Evolutionary conservation across 1,139 yeast genomes (phyloP).

Genomic region (Candida glucosophila): DNA sequence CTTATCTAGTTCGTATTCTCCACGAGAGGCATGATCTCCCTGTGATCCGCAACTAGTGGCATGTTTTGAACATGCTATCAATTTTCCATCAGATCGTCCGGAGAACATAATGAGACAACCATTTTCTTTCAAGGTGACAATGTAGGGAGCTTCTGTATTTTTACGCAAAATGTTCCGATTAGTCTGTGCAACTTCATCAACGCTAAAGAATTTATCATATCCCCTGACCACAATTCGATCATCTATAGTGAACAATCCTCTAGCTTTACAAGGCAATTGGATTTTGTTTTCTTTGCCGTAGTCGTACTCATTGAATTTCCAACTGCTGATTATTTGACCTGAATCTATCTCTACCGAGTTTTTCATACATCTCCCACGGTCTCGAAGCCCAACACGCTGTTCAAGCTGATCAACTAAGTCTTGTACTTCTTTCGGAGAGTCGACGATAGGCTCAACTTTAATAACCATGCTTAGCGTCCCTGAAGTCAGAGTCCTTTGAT

Average conservation of each 20-base stretch:
- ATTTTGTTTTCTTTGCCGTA: slow-evolving; percentile 47
- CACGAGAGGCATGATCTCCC: slow-evolving; percentile 66
- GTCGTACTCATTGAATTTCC: slow-evolving; percentile 92
- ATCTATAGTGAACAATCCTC: slow-evolving; percentile 70
- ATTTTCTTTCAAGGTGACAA: slow-evolving; percentile 77
- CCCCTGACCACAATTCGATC: slow-evolving; percentile 68
- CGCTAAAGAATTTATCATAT: slow-evolving; percentile 88
- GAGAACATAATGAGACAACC: slow-evolving; percentile 87
- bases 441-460: slow-evolving; percentile 3
- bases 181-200: slow-evolving; percentile 55
- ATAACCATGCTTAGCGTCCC: too few species aligned
- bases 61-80: slow-evolving; percentile 82
- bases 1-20: slow-evolving; percentile 46
- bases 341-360: slow-evolving; percentile 10
- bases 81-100: slow-evolving; percentile 64
- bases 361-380: slow-evolving; percentile 16
- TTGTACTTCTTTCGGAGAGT: slow-evolving; percentile 8
- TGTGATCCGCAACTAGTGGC: slow-evolving; percentile 75
- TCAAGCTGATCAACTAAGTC: slow-evolving; percentile 10
- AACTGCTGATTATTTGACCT: slow-evolving; percentile 22
- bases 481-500: too few species aligned
- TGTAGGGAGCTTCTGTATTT: slow-evolving; percentile 67
- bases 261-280: slow-evolving; percentile 60
- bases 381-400: slow-evolving; percentile 12
- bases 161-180: slow-evolving; percentile 35